Percentiles rank a stretch among this genome's conserved stretches.
Conservation (phyloP, 2,329 filamentous ascomycete species). For the Rugonectria rugulosa region DNA sequence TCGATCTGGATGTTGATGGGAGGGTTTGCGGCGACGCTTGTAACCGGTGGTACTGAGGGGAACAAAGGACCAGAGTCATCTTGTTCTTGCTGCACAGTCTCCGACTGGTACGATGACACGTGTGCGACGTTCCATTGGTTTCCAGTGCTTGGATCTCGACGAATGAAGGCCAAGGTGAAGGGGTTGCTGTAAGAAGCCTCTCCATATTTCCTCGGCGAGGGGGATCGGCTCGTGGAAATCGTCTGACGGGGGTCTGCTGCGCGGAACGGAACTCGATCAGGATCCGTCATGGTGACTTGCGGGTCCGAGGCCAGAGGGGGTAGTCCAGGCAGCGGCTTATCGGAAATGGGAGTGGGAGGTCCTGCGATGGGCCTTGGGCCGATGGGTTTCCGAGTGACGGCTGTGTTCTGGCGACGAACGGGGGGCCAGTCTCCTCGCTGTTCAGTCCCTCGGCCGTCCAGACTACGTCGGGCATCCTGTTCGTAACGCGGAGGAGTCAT, state of each 20-base stretch:
- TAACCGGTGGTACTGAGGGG: slow-evolving; percentile 31
- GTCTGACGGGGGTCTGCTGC: slow-evolving; percentile 6
- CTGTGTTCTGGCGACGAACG: slow-evolving; percentile 5
- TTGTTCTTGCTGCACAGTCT: slow-evolving; percentile 39
- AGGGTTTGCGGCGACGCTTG: slow-evolving; percentile 39
- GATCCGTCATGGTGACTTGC: slow-evolving; percentile 15
- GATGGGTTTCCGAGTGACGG: slow-evolving; percentile 40
- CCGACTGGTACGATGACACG: slow-evolving; percentile 63
- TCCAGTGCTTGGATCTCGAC: slow-evolving; percentile 73
- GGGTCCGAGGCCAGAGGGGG: slow-evolving; percentile 3
- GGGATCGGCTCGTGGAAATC: slow-evolving; percentile 37
- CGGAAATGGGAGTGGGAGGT: slow-evolving; percentile 5
- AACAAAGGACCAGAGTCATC: slow-evolving; percentile 35
- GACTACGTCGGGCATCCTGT: slow-evolving; percentile 17
- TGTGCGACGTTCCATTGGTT: slow-evolving; percentile 80
- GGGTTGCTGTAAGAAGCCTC: slow-evolving; percentile 48
- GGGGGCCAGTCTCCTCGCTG: slow-evolving; percentile 15
- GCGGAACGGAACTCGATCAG: slow-evolving; percentile 21
- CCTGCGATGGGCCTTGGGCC: slow-evolving; percentile 35
- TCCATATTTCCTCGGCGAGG: slow-evolving; percentile 48
- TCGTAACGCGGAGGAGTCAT: slow-evolving; percentile 18
- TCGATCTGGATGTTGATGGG: slow-evolving; percentile 62
- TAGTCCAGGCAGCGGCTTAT: slow-evolving; percentile 24
- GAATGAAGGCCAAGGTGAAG: slow-evolving; percentile 70
- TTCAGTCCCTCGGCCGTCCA: slow-evolving; percentile 3